A percentile compares a stretch with the other conserved stretches of the same genome.
These are phyloP conservation scores for Nicotiana tomentosiformis DNA, from an alignment of 257 asterid genomes.

Conservation along the genomic window DNA sequence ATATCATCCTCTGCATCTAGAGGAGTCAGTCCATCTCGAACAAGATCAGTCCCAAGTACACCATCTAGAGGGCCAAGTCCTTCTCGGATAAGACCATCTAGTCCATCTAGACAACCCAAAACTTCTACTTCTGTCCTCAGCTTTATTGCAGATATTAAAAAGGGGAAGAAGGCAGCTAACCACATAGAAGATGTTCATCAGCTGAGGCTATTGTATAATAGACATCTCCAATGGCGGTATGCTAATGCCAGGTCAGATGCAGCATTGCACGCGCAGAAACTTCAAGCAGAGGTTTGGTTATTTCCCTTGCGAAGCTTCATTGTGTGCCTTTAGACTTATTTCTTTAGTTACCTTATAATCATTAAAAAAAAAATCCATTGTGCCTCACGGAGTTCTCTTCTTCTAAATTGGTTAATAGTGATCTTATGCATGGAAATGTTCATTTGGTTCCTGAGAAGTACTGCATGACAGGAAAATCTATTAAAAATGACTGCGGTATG, in stretches of 20 bases:
- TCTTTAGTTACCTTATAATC: neutral
- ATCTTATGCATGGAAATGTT: neutral
- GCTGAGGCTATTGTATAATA: slow-evolving; percentile 64
- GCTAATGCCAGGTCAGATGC: slow-evolving; percentile 60
- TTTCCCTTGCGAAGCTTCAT: slow-evolving; percentile 7
- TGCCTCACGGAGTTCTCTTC: neutral
- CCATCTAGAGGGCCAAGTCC: slow-evolving; percentile 76
- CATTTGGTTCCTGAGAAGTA: neutral
- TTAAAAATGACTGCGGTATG: neutral
- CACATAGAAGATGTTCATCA: slow-evolving; percentile 81
- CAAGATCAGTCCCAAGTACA: slow-evolving; percentile 29
- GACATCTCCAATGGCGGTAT: slow-evolving; percentile 85
- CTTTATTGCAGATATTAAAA: slow-evolving; percentile 69
- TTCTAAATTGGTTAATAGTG: neutral
- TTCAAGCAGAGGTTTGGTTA: slow-evolving; percentile 63
- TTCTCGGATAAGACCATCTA: slow-evolving; percentile 56
- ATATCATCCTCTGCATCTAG: slow-evolving; percentile 37
- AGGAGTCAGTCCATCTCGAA: slow-evolving; percentile 59
- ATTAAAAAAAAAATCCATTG: neutral
- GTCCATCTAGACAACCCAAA: slow-evolving; percentile 71
- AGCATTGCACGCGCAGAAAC: slow-evolving; percentile 44
- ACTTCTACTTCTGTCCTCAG: slow-evolving; percentile 69
- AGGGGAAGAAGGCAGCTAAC: slow-evolving; percentile 61
- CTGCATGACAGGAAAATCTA: neutral
- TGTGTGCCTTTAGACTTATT: slow-evolving; percentile 1